Evolutionary conservation across 306 rosid species (phyloP).

Genomic region (Fragaria ananassa): DNA sequence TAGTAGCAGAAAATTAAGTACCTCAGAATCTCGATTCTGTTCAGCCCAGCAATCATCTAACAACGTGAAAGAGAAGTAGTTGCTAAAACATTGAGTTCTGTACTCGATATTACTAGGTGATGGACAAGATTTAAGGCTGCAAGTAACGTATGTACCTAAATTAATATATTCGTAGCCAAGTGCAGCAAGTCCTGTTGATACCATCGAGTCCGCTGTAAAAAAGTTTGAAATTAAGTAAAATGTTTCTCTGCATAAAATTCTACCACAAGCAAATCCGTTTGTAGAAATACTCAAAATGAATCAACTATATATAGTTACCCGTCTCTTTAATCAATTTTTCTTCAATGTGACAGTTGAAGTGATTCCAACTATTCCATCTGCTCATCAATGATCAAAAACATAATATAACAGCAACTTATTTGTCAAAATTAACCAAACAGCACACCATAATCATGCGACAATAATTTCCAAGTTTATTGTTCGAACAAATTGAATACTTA

Average conservation of each 20-base stretch:
- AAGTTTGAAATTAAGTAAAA: neutral
- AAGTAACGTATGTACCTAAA: conserved; percentile 37
- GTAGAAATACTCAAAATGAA: neutral
- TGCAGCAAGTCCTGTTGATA: conserved; percentile 65
- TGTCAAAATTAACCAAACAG: neutral
- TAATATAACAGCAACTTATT: neutral
- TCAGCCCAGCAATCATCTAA: conserved; percentile 90
- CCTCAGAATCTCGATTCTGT: conserved; percentile 54
- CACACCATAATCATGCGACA: neutral
- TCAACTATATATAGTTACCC: conserved; percentile 34
- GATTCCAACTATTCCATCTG: conserved; percentile 87
- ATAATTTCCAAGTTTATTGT: neutral
- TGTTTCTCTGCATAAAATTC: neutral
- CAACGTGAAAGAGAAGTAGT: neutral
- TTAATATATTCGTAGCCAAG: conserved; percentile 62
- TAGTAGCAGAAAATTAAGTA: neutral
- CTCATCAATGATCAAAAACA: neutral
- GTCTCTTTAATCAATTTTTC: conserved; percentile 59
- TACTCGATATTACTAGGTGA: neutral
- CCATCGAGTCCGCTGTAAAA: conserved; percentile 68
- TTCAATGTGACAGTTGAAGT: conserved; percentile 49
- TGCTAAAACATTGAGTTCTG: neutral
- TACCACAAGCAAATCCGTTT: too few species aligned
- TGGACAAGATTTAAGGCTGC: neutral
- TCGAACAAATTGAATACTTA: neutral